phyloP scores from a whole-genome alignment of 257 asterid genomes.

The Nyctanthes arbortristis region DNA sequence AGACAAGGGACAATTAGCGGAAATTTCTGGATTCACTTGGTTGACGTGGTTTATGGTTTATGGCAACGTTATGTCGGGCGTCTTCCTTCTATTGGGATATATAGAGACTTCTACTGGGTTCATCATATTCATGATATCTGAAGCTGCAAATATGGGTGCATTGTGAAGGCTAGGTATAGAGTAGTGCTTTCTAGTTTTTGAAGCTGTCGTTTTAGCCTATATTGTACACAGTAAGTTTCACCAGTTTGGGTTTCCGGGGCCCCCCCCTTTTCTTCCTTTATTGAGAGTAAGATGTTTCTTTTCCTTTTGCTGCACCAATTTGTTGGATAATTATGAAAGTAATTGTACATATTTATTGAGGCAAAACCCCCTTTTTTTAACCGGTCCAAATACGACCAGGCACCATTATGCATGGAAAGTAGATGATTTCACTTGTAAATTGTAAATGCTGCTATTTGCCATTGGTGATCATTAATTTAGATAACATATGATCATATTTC shows the following conservation, averaged over 20 bases:
- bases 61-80: background rate
- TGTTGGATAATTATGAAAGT: slow-evolving; percentile 22
- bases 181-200: too few relatives aligned
- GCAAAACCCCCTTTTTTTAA: background rate
- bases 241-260: background rate
- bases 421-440: too few relatives aligned
- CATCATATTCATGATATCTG: background rate
- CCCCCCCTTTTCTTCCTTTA: background rate
- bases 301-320: slow-evolving; percentile 10
- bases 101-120: background rate
- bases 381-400: too few relatives aligned
- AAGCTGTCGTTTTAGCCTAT: background rate
- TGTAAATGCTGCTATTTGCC: too few relatives aligned
- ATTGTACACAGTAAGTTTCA: background rate
- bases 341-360: slow-evolving; percentile 19
- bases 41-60: background rate
- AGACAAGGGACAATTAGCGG: background rate
- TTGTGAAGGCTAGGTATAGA: background rate
- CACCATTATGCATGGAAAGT: too few relatives aligned
- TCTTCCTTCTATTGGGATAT: background rate
- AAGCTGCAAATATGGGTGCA: background rate
- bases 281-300: background rate
- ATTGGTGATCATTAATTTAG: too few relatives aligned
- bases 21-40: background rate
- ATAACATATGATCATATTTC: background rate